phyloP scores from a whole-genome alignment of 2,329 filamentous ascomycete genomes.

The Pestalotiopsis fici region DNA sequence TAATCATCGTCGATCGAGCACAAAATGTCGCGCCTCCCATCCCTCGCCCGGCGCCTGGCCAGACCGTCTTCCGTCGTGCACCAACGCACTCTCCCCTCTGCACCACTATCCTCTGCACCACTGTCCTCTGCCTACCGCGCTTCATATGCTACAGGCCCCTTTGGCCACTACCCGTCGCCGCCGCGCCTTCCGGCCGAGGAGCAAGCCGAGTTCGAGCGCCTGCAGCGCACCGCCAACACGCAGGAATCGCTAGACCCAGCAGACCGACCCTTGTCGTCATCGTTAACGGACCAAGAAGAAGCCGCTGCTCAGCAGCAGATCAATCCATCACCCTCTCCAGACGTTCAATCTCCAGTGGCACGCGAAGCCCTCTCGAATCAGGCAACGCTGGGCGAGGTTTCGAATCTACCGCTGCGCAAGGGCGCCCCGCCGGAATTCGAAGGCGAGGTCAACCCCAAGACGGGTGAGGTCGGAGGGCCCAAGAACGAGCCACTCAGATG shows the following conservation, averaged over 20 bases:
- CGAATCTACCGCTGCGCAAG: constrained; percentile 38
- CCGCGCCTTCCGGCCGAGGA: constrained; percentile 73
- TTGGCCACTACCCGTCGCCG: constrained; percentile 50
- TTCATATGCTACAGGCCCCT: background rate
- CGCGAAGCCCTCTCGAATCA: background rate
- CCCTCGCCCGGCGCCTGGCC: background rate
- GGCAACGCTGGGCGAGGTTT: constrained; percentile 2
- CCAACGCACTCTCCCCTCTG: background rate
- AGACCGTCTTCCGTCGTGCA: background rate
- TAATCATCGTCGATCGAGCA: background rate
- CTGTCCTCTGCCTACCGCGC: background rate
- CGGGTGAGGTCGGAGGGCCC: constrained; percentile 91
- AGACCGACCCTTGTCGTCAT: constrained; percentile 12
- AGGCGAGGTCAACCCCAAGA: constrained; percentile 88
- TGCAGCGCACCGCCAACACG: constrained; percentile 64
- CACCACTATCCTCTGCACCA: background rate
- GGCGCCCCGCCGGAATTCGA: constrained; percentile 90
- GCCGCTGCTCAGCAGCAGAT: background rate
- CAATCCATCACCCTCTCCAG: background rate
- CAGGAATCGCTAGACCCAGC: constrained; percentile 31
- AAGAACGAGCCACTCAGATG: constrained; percentile 96
- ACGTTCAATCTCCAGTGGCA: constrained; percentile 8
- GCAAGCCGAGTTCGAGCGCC: constrained; percentile 65
- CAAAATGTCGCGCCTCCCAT: background rate
- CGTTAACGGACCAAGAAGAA: too few relatives aligned